Base-by-base conservation (phyloP, 768 basidiomycete species). In the Termitomyces sp. region DNA sequence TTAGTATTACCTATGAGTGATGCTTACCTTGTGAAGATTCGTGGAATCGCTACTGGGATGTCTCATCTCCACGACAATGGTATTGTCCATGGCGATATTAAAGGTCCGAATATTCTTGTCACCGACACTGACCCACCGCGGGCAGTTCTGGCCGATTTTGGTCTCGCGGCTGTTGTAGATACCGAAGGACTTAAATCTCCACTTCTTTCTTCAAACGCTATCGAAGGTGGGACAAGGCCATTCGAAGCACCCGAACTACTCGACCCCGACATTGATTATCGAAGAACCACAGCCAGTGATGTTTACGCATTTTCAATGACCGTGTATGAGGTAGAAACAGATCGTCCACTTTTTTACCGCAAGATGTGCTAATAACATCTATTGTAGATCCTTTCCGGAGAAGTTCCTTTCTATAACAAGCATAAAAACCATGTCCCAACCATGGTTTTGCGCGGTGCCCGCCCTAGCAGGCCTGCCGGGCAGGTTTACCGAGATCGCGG, bases 241-340 rank as follows among this genome's bases (percentile, higher is more conserved):
- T 59, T 59, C n/a, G 42, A 59, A 37, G 58, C 58, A 2, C 58
- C 58, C 32, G 58, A 59, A 25, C n/a, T 51, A 20, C 20, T 59
- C 2, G 11, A 59, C 9, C 49, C 49, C 1, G 7, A 43, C 5
- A 20, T 59, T 36, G 15, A 49, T 7, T 59, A 29, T 20, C 38
- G 17, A 15, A 50, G 57, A 3, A 59, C 57, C 11, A 14, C 2
- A 5, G 60, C 60, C 0, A 60, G 60, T n/a, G 60, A 54, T 42
- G 53, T 54, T 45, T 45, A 45, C 9, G 43, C 43, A 10, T 45
- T 45, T 10, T 45, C 43, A 0, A 45, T 20, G 43, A 10, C 43
- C 5, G 12, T 40, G 12, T 40, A 40, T 43, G 17, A 43, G 17
- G 43, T 43, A 43, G 6, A n/a, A 17, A 17, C 3, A n/a, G 17